Percentiles rank a stretch among this genome's conserved stretches.
Conservation (phyloP, 2,329 filamentous ascomycete genomes). For the Alternaria longipes region DNA sequence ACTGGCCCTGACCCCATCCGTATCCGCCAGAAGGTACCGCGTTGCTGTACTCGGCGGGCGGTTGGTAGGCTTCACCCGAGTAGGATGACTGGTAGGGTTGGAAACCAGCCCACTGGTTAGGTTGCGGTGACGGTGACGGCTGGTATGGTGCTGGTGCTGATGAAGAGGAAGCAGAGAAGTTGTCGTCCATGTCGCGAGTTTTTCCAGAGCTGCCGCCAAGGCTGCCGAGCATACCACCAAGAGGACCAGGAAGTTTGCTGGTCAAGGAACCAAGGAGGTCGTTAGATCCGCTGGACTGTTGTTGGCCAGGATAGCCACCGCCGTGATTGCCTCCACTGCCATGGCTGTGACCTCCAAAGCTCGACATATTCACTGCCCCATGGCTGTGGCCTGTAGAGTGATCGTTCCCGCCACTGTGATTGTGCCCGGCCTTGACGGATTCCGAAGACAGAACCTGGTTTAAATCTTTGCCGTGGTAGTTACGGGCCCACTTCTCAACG, state of each 20-base stretch:
- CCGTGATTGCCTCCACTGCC: constrained; percentile 22
- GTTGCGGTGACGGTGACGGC: constrained; percentile 37
- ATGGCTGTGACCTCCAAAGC: constrained; percentile 34
- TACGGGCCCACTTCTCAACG: constrained; percentile 81
- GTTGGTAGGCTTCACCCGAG: constrained; percentile 39
- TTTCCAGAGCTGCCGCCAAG: constrained; percentile 31
- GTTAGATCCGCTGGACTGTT: constrained; percentile 22
- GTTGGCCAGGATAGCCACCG: constrained; percentile 9
- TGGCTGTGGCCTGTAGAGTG: constrained; percentile 45
- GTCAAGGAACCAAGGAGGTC: constrained; percentile 38
- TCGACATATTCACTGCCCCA: constrained; percentile 39
- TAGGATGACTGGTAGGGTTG: constrained; percentile 50
- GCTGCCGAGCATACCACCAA: constrained; percentile 27
- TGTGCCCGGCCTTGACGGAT: constrained; percentile 82
- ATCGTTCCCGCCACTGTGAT: constrained; percentile 65
- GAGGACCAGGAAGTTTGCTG: constrained; percentile 30
- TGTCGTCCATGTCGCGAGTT: constrained; percentile 37
- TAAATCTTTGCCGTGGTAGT: constrained; percentile 72
- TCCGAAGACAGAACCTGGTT: constrained; percentile 82
- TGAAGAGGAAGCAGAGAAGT: constrained; percentile 23
- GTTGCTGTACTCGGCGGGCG: constrained; percentile 40
- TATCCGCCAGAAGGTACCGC: constrained; percentile 34
- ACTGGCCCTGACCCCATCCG: constrained; percentile 44
- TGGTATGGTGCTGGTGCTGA: constrained; percentile 27
- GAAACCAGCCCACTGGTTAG: constrained; percentile 42